Evolutionary conservation across 257 asterid genomes (phyloP).

Genomic region (Nicotiana tabacum): DNA sequence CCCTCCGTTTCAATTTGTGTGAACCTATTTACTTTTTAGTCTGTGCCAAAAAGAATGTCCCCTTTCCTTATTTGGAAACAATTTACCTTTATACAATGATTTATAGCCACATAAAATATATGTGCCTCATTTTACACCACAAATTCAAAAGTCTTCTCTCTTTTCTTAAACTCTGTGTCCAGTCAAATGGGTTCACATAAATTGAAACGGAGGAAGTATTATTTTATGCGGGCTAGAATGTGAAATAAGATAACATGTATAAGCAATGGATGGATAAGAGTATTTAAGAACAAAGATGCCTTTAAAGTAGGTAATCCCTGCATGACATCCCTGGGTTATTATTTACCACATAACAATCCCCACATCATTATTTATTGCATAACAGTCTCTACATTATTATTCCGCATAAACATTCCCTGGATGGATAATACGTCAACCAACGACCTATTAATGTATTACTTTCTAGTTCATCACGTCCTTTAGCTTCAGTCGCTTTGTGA

Average conservation of each 20-base stretch:
- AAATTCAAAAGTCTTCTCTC: no score
- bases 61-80: no score
- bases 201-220: background rate
- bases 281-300: background rate
- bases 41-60: no score
- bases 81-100: no score
- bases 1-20: no score
- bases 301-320: background rate
- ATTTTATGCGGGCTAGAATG: background rate
- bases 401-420: background rate
- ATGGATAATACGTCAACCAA: background rate
- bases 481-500: background rate
- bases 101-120: no score
- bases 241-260: background rate
- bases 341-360: background rate
- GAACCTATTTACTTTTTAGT: no score
- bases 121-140: no score
- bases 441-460: background rate
- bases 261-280: background rate
- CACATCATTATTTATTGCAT: background rate
- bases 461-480: background rate
- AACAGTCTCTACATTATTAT: background rate
- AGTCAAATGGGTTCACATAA: no score
- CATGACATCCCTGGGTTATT: background rate
- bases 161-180: no score